Evolutionary conservation across 1,139 yeast species (phyloP), one percentile per base, ranked within the genome.

Genomic region (Suhomyces panamericanus): DNA sequence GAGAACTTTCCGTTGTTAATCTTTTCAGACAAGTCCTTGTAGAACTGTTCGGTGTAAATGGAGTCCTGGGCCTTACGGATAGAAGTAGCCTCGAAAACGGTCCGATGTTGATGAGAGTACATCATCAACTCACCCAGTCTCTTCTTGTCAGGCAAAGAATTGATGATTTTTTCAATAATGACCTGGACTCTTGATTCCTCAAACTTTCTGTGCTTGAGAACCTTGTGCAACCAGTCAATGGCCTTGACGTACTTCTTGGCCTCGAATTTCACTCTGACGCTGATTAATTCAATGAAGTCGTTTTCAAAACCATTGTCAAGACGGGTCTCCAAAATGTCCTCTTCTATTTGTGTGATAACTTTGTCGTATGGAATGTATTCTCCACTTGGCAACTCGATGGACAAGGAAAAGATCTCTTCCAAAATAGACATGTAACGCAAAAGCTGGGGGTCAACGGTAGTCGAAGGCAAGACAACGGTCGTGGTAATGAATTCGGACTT

Each of bases 401-500:
- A 95, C 61, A 88, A 71, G 0, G 88, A 70, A 56, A 89, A 87
- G 8, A 74, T 63, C 41, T 89, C 74, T 44, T 81, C 81, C 47
- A 90, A 70, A 8, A 91, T 66, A 15, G 84, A 81, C 53, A 87
- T 71, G 49, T 86, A 85, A 8, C 89, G 85, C 42, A 90, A 69
- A 24, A 85, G 67, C 2, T 69, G 63, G 32, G 77, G 73, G 29
- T 83, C 81, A 4, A 90, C 71, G n/a, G 65, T 71, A 8, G 78
- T 70, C 0, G 95, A 78, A 1, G 95, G 82, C 57, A 87, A 64
- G 30, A 86, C 67, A 30, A 89, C 61, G 49, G 82, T 78, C 17
- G 89, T 73, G n/a, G 87, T 81, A 20, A 88, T 80, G 62, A 93
- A 93, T 57, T 87, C 83, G 1, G 97, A 87, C 44, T 82, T 78